These are phyloP conservation scores for Petunia hybrid DNA, from an alignment of 305 asterid genomes.

Conservation along the genomic window DNA sequence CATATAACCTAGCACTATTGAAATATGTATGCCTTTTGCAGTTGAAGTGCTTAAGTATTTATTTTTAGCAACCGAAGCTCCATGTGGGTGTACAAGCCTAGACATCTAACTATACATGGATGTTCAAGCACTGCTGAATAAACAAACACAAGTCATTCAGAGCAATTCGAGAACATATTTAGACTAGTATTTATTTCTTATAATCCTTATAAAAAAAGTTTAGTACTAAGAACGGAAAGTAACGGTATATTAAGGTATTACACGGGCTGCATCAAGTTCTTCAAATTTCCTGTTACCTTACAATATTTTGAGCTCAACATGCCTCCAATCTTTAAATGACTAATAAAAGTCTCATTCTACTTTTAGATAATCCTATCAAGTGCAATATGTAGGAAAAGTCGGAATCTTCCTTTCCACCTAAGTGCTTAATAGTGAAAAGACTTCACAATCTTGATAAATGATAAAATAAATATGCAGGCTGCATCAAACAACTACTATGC, in stretches of 20 bases:
- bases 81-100: neutral
- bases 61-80: neutral
- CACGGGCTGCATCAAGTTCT: neutral
- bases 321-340: neutral
- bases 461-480: neutral
- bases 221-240: neutral
- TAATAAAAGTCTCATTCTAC: neutral
- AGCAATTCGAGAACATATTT: neutral
- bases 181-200: neutral
- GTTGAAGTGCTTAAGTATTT: neutral
- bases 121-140: neutral
- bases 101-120: neutral
- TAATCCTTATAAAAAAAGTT: neutral
- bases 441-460: neutral
- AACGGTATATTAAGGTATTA: neutral
- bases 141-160: neutral
- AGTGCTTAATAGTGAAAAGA: neutral
- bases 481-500: slow-evolving; percentile 20
- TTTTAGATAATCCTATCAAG: neutral
- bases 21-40: neutral
- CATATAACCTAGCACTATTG: neutral
- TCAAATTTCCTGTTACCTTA: neutral
- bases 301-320: neutral
- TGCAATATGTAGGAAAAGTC: neutral
- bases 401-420: neutral